Base-by-base conservation (phyloP, 2,329 filamentous ascomycete species). In the Exophiala aquamarina region DNA sequence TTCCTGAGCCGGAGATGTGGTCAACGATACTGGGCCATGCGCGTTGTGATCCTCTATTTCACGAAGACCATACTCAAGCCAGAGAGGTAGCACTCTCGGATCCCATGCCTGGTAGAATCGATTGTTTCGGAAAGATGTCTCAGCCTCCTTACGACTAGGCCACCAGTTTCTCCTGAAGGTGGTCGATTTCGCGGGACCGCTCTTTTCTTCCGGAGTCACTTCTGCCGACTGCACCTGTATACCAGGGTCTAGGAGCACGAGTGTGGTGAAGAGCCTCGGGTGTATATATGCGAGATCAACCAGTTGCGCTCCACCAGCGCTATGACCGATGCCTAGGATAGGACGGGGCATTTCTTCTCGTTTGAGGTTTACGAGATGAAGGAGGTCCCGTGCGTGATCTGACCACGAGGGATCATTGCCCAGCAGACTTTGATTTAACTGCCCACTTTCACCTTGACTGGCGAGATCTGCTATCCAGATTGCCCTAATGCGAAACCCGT, bases 101-200 rank as follows among this genome's bases (percentile, higher is more conserved):
- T 97, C 89, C 92, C 92, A 97, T 5, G 77, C 59, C 52, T 82
- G 74, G 69, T 94, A 96, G 70, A 95, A 95, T 31, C 79, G 78
- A 60, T 76, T 86, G 47, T 78, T 79, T 40, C 70, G 68, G 68
- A 95, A 89, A 9, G 79, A 70, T 9, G 76, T 77, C 44, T 75
- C 76, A 14, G 92, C 92, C 2, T 74, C 85, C 37, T 74, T 70
- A 6, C 86, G 80, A 1, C 86, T 89, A 0, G 89, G 86, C 92
- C 92, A 97, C 47, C 78, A 61, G 58, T 96, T 90, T 37, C 88
- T 82, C 11, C 92, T 82, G 54, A 76, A 75, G 9, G 84, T 78
- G 28, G 89, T 93, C 20, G 81, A 72, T 69, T 10, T 90, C 66
- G 13, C 87, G 8, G 91, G 66, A 10, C 87, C 86, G 59, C 83